Percentiles rank a stretch among this genome's conserved stretches.
These are phyloP conservation scores for Exophiala dermatitidis DNA, from an alignment of 2,329 filamentous ascomycete species.

Conservation along the genomic window DNA sequence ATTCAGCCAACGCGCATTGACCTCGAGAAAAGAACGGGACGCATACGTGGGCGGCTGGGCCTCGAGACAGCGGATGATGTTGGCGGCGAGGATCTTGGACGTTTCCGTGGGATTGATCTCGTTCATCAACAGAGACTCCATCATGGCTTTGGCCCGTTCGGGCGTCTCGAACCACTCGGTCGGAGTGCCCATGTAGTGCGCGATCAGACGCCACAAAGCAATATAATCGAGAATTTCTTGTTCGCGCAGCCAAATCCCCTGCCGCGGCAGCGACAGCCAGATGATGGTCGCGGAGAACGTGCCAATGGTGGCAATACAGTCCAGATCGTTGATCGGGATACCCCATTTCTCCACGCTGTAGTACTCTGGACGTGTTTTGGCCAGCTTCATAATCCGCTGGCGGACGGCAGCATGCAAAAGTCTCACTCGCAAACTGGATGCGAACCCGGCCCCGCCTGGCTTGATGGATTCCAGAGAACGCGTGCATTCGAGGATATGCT, in stretches of 20 bases:
- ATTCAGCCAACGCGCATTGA: slow-evolving; percentile 63
- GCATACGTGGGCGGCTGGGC: slow-evolving; percentile 59
- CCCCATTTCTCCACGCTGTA: slow-evolving; percentile 55
- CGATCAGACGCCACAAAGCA: slow-evolving; percentile 69
- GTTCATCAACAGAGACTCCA: slow-evolving; percentile 60
- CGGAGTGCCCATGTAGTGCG: slow-evolving; percentile 63
- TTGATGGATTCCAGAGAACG: slow-evolving; percentile 57
- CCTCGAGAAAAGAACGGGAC: slow-evolving; percentile 59
- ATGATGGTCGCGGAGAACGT: slow-evolving; percentile 63
- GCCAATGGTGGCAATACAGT: slow-evolving; percentile 63
- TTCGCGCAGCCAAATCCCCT: slow-evolving; percentile 59
- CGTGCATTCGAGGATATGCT: slow-evolving; percentile 67
- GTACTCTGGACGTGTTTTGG: slow-evolving; percentile 51
- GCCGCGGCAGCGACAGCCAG: slow-evolving; percentile 62
- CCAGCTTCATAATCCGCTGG: slow-evolving; percentile 55
- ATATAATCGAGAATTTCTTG: slow-evolving; percentile 63
- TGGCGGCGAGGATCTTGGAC: slow-evolving; percentile 61
- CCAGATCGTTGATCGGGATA: slow-evolving; percentile 67
- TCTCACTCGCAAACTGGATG: slow-evolving; percentile 59
- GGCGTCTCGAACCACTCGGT: slow-evolving; percentile 53
- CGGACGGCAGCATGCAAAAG: slow-evolving; percentile 63
- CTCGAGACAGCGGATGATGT: slow-evolving; percentile 64
- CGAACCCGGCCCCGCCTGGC: slow-evolving; percentile 60
- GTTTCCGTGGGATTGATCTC: slow-evolving; percentile 61
- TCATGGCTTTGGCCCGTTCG: slow-evolving; percentile 49